Conservation (phyloP, 2,329 filamentous ascomycete genomes). For the Gnomoniopsis smithogilvyi region DNA sequence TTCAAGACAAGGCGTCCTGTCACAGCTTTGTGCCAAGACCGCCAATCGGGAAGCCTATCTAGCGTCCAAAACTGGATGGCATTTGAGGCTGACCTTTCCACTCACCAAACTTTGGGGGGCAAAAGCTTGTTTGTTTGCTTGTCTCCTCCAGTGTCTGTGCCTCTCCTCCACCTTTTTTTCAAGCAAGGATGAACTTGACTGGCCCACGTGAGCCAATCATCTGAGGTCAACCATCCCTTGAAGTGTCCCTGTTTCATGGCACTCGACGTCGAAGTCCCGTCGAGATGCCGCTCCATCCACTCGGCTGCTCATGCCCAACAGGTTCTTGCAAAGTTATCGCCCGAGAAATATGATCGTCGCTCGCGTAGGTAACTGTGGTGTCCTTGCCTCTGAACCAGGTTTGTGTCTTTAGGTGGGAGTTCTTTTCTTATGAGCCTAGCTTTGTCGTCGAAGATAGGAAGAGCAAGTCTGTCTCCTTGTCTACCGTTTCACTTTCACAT, state of each 20-base stretch:
- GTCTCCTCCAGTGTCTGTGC: neutral
- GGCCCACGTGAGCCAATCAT: neutral
- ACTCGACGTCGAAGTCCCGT: neutral
- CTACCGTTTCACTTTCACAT: too few species aligned
- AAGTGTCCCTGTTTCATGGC: neutral
- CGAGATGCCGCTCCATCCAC: neutral
- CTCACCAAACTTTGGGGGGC: neutral
- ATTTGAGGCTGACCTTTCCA: neutral
- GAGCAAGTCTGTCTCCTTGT: too few species aligned
- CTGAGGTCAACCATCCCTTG: neutral
- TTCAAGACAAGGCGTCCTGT: slow-evolving; percentile 11
- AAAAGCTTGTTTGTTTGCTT: slow-evolving; percentile 5
- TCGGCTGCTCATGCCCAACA: slow-evolving; percentile 7
- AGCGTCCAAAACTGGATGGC: neutral
- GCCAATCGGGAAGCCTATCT: neutral
- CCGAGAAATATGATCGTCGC: neutral
- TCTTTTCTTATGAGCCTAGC: too few species aligned
- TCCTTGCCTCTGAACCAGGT: neutral
- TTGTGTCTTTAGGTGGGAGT: neutral
- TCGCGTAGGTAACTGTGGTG: neutral
- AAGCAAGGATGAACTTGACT: neutral
- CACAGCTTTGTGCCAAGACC: slow-evolving; percentile 17
- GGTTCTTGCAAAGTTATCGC: neutral
- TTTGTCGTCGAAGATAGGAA: too few species aligned
- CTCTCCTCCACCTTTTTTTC: neutral